Conservation (phyloP, 1,284 basidiomycete genomes). For the Ceratobasidium sp. region DNA sequence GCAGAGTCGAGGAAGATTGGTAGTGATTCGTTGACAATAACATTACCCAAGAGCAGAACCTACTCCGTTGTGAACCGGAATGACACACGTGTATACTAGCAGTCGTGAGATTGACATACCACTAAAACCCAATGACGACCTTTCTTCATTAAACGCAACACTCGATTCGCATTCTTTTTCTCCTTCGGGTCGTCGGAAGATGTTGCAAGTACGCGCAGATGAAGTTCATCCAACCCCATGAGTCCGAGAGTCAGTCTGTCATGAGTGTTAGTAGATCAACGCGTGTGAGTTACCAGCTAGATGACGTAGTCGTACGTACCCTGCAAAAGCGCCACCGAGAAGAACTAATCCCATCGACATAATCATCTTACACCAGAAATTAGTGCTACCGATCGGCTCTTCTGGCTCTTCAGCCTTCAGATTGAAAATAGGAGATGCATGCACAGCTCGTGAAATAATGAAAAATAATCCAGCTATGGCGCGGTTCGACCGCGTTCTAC, state of each 20-base stretch:
- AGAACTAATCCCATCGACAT: slow-evolving; percentile 72
- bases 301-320: slow-evolving; percentile 57
- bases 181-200: slow-evolving; percentile 77
- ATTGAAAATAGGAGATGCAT: slow-evolving; percentile 30
- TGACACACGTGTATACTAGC: background rate
- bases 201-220: slow-evolving; percentile 81
- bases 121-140: slow-evolving; percentile 96
- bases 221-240: slow-evolving; percentile 94
- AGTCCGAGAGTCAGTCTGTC: slow-evolving; percentile 78
- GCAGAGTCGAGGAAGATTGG: slow-evolving; percentile 93
- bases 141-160: slow-evolving; percentile 74
- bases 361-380: slow-evolving; percentile 69
- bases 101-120: slow-evolving; percentile 51
- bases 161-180: slow-evolving; percentile 72
- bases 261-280: slow-evolving; percentile 7
- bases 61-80: slow-evolving; percentile 46
- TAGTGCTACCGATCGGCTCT: slow-evolving; percentile 45
- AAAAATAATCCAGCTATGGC: slow-evolving; percentile 31
- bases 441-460: slow-evolving; percentile 26
- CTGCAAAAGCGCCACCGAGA: slow-evolving; percentile 82
- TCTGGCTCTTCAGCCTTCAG: slow-evolving; percentile 34
- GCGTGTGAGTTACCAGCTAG: background rate
- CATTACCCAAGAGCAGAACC: slow-evolving; percentile 83
- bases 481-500: slow-evolving; percentile 35
- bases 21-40: slow-evolving; percentile 88